Evolutionary conservation across 2,329 filamentous ascomycete genomes (phyloP).

Genomic region (Xylariaceae sp.): DNA sequence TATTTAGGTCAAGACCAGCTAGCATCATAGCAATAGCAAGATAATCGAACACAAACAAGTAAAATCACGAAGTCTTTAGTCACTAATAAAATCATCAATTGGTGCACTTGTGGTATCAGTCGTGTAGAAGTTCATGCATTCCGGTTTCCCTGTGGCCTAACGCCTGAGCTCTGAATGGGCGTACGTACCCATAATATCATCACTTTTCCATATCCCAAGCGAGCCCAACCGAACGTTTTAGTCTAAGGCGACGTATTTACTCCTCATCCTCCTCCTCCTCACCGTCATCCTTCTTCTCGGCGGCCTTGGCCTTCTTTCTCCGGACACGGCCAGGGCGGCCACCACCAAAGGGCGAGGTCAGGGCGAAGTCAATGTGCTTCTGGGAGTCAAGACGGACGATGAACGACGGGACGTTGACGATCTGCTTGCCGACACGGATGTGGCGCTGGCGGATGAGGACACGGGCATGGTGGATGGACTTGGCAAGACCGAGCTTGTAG

Average conservation of each 20-base stretch:
- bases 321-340: constrained; percentile 96
- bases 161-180: constrained; percentile 58
- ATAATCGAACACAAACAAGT: constrained; percentile 5
- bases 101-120: constrained; percentile 33
- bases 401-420: constrained; percentile 99
- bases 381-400: constrained; percentile 99
- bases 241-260: constrained; percentile 51
- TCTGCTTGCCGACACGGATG: constrained; percentile 99
- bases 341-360: constrained; percentile 97
- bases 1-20: constrained; percentile 77
- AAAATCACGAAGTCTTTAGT: constrained; percentile 8
- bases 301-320: constrained; percentile 99
- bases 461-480: constrained; percentile 99
- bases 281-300: constrained; percentile 80
- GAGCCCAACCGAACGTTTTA: constrained; percentile 35
- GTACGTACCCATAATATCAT: constrained; percentile 45
- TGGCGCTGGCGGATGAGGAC: constrained; percentile 99
- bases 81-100: constrained; percentile 32
- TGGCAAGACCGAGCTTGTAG: constrained; percentile 99
- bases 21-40: constrained; percentile 46
- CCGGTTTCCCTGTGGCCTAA: constrained; percentile 55
- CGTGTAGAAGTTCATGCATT: constrained; percentile 43
- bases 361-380: constrained; percentile 99
- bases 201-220: constrained; percentile 43
- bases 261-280: constrained; percentile 88